These are phyloP conservation scores for Trichophyton equinum DNA, from an alignment of 2,329 filamentous ascomycete species.

Conservation along the genomic window DNA sequence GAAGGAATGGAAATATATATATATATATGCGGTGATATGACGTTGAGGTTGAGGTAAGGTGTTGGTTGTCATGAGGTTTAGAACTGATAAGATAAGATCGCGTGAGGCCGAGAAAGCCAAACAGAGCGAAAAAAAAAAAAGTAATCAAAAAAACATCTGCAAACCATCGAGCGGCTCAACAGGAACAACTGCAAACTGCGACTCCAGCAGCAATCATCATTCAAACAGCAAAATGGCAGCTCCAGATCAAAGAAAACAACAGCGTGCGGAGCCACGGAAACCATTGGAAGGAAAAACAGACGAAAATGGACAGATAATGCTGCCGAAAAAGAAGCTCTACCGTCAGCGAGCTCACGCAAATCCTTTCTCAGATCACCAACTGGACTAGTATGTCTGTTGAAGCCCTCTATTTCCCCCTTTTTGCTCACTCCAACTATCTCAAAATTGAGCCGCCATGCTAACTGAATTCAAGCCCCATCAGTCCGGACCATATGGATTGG, in stretches of 20 bases:
- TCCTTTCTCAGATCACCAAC: conserved; percentile 85
- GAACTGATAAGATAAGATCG: conserved; percentile 7
- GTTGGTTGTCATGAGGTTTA: neutral
- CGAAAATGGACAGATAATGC: conserved; percentile 17
- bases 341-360: conserved; percentile 94
- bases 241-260: conserved; percentile 44
- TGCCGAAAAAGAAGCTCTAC: conserved; percentile 94
- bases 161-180: no score
- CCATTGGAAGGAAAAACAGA: conserved; percentile 26
- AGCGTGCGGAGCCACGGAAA: conserved; percentile 54
- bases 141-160: no score
- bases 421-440: neutral
- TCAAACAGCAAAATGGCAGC: conserved; percentile 1
- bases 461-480: conserved; percentile 51
- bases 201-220: neutral
- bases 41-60: neutral
- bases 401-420: neutral
- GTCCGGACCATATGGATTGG: conserved; percentile 85
- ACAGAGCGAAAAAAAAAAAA: neutral
- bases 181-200: no score
- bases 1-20: neutral
- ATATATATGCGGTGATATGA: neutral
- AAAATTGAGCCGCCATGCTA: conserved; percentile 6
- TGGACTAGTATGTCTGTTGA: conserved; percentile 60
- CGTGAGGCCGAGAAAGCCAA: neutral